Percentiles rank a stretch among this genome's conserved stretches.
Evolutionary conservation across 2,329 filamentous ascomycete genomes (phyloP).

Genomic region (Diaporthe ilicicola): DNA sequence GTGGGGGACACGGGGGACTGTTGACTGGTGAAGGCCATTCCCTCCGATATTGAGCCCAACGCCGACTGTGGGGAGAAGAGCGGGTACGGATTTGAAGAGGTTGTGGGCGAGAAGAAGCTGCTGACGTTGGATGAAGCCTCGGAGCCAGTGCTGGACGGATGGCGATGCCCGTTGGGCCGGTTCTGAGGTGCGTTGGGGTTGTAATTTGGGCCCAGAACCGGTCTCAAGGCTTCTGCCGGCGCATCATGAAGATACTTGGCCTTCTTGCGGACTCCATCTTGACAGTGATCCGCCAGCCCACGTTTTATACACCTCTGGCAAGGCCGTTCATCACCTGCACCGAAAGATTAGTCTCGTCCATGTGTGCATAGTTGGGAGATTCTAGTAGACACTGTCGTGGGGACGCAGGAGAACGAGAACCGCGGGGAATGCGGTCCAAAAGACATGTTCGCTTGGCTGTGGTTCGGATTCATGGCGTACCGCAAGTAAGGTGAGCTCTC

Average conservation of each 20-base stretch:
- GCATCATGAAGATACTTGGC: constrained; percentile 99
- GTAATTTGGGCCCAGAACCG: constrained; percentile 79
- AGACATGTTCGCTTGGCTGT: constrained; percentile 31
- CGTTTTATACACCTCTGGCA: constrained; percentile 95
- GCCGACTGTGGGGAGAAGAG: constrained; percentile 60
- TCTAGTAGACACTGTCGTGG: neutral
- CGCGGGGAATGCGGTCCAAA: constrained; percentile 1
- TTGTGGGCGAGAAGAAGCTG: constrained; percentile 57
- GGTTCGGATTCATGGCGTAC: constrained; percentile 67
- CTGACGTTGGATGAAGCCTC: constrained; percentile 54
- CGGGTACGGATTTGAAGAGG: constrained; percentile 55
- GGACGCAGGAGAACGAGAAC: neutral
- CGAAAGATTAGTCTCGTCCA: constrained; percentile 39
- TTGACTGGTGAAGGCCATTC: constrained; percentile 67
- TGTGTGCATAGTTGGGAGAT: neutral
- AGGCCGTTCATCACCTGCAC: constrained; percentile 88
- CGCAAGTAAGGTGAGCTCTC: constrained; percentile 95
- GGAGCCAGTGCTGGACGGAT: constrained; percentile 56
- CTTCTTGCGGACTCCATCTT: constrained; percentile 97
- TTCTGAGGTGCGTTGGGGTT: constrained; percentile 63
- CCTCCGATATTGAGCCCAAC: constrained; percentile 56
- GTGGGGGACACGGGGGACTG: constrained; percentile 79
- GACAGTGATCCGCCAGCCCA: constrained; percentile 87
- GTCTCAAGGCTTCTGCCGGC: constrained; percentile 85
- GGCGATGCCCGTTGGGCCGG: constrained; percentile 55